Percentiles rank a stretch among this genome's conserved stretches.
These are phyloP conservation scores for Pichia sp. DNA, from an alignment of 1,139 yeast species.

Conservation along the genomic window DNA sequence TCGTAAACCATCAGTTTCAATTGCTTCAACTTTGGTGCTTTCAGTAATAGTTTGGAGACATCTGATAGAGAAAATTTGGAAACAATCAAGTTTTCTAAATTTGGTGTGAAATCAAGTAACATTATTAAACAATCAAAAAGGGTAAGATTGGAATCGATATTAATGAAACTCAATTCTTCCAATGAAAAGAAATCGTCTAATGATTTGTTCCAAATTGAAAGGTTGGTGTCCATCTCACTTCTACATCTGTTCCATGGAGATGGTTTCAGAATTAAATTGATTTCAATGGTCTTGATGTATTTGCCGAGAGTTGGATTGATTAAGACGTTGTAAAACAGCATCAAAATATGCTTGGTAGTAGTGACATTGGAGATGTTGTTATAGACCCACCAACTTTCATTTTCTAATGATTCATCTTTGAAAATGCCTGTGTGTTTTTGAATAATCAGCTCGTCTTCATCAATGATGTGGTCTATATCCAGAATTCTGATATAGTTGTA, in stretches of 20 bases:
- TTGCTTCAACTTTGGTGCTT: conserved; percentile 13
- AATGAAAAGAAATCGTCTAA: conserved; percentile 17
- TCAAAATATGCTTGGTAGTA: conserved; percentile 17
- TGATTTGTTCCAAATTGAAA: conserved; percentile 19
- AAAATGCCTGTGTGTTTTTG: conserved; percentile 19
- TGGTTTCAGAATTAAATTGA: conserved; percentile 18
- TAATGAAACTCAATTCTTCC: conserved; percentile 16
- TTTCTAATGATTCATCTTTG: conserved; percentile 19
- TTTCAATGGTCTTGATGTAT: conserved; percentile 16
- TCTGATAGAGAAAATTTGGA: conserved; percentile 20
- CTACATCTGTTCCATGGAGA: conserved; percentile 15
- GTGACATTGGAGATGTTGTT: conserved; percentile 11
- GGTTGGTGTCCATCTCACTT: conserved; percentile 7
- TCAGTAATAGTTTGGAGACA: conserved; percentile 10
- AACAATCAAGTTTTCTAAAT: conserved; percentile 18
- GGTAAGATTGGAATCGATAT: conserved; percentile 13
- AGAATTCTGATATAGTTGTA: conserved; percentile 16
- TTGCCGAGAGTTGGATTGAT: conserved; percentile 14
- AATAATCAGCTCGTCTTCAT: conserved; percentile 20
- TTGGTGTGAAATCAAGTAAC: conserved; percentile 18
- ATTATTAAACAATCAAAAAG: conserved; percentile 22
- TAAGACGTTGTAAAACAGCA: conserved; percentile 21
- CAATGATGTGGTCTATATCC: conserved; percentile 15
- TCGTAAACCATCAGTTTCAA: conserved; percentile 20
- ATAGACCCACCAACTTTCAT: conserved; percentile 18